Base-by-base conservation (phyloP, 495 filamentous ascomycete species). In the Aspergillus indologenus region DNA sequence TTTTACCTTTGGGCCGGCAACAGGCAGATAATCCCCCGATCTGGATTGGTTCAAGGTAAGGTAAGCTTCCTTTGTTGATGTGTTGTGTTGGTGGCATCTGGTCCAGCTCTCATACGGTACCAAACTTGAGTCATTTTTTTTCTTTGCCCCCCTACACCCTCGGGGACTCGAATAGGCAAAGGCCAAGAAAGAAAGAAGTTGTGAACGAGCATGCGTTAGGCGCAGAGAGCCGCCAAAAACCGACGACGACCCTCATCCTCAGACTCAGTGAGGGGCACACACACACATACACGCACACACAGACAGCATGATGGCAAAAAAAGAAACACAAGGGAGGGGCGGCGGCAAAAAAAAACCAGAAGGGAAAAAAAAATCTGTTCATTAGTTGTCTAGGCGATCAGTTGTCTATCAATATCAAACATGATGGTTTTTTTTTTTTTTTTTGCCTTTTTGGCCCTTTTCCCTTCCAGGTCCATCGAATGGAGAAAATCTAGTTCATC, bases 91-190 rank as follows among this genome's bases (percentile, higher is more conserved):
- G 34, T 40, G 7, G 26, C 9, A 29, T 8, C 34, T 2, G 12
- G 34, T 50, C 17, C 47, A 8, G 14, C 17, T 2, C 47, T 29
- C 15, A 29, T 51, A 31, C 48, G 23, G 23, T 34, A 51, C 48
- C 23, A 51, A 51, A 51, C 34, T 51, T 51, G 48, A 51, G 48
- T 51, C 23, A 51, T 51, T 51, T 51, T 51, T 50, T 26, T 14
- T 21, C 46, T n/a, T n/a, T n/a, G 20, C 26, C 5, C 26, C 22
- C 47, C 18, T 29, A 15, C 23, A 50, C 48, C 17, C 17, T 51
- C 48, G 48, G 48, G 48, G 48, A 31, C 48, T 51, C 48, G 29
- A 51, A 51, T 24, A 31, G 48, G 48, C 18, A 51, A 19, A 29
- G 48, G 48, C 23, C 9, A 18, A 29, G 48, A 8, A n/a, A 24